Percentiles rank a stretch among this genome's conserved stretches.
phyloP scores from a whole-genome alignment of 805 yeast species.

The Lachancea thermotolerans region DNA sequence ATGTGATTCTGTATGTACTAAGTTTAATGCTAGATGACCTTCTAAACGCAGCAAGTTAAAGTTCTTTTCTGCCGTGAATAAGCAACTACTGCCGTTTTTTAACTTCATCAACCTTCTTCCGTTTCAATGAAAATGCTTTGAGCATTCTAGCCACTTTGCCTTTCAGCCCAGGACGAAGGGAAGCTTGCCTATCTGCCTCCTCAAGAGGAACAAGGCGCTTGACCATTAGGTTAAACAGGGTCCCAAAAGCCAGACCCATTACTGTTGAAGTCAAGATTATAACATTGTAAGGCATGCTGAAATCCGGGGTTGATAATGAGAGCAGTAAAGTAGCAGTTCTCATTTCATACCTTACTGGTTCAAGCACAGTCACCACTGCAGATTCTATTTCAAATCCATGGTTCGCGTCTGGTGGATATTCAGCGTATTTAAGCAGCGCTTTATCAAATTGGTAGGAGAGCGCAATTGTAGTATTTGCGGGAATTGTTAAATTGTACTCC shows the following conservation, averaged over 20 bases:
- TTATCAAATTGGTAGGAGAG: conserved; percentile 80
- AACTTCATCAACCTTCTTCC: background rate
- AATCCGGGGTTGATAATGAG: conserved; percentile 92
- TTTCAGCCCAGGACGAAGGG: conserved; percentile 15
- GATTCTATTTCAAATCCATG: conserved; percentile 96
- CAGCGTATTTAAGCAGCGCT: conserved; percentile 73
- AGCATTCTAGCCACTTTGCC: conserved; percentile 18
- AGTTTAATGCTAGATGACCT: background rate
- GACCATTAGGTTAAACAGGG: conserved; percentile 68
- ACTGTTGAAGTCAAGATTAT: conserved; percentile 89
- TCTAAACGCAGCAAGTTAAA: background rate
- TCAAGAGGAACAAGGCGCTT: conserved; percentile 71
- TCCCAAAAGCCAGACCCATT: conserved; percentile 87
- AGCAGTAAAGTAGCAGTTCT: conserved; percentile 84
- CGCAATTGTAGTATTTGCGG: conserved; percentile 54
- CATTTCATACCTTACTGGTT: conserved; percentile 40
- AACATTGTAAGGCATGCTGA: conserved; percentile 97
- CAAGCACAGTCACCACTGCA: conserved; percentile 61
- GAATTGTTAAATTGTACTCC: conserved; percentile 60
- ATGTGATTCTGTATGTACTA: background rate
- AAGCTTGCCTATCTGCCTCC: conserved; percentile 41
- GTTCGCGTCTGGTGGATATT: conserved; percentile 99
- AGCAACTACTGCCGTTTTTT: conserved; percentile 1
- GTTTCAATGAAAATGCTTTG: conserved; percentile 3
- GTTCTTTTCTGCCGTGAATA: background rate